phyloP scores from a whole-genome alignment of 305 asterid genomes.

The Ajuga reptans region DNA sequence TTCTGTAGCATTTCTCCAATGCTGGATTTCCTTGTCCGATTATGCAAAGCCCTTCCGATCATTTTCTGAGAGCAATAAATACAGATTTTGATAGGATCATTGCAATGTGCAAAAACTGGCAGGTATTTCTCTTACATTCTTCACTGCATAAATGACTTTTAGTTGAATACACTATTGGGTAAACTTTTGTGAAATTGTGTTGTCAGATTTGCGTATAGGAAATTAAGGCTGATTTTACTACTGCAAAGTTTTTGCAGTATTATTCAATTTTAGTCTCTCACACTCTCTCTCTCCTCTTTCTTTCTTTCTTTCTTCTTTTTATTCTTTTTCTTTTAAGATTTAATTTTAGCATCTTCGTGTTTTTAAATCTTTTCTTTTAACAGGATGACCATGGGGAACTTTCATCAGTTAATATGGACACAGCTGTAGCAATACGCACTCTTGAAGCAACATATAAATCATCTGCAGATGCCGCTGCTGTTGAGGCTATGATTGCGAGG shows the following conservation, averaged over 20 bases:
- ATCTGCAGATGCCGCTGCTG: conserved; percentile 92
- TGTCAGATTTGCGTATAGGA: not conserved
- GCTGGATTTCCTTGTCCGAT: conserved; percentile 99
- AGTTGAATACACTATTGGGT: conserved; percentile 10
- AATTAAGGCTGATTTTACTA: conserved; percentile 14
- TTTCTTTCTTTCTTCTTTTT: not conserved
- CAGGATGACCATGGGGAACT: conserved; percentile 98
- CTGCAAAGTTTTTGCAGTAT: conserved; percentile 11
- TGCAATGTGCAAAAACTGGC: conserved; percentile 99
- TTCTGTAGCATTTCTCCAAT: conserved; percentile 88
- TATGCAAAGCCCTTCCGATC: conserved; percentile 99
- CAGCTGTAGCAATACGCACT: conserved; percentile 97
- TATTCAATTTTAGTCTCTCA: not conserved
- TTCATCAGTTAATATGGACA: conserved; percentile 96
- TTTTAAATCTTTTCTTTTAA: conserved; percentile 5
- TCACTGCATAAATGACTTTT: not conserved
- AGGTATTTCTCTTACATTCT: conserved; percentile 43
- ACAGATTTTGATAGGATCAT: conserved; percentile 93
- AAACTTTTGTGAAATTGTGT: not conserved
- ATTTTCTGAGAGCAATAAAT: conserved; percentile 94
- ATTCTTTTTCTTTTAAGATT: too few species aligned
- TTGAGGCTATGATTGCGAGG: conserved; percentile 65
- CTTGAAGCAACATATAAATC: conserved; percentile 90
- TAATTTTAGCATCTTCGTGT: not conserved
- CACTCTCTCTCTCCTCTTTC: too few species aligned